phyloP scores from a whole-genome alignment of 2,329 filamentous ascomycete genomes.

The Aspergillus flavus region DNA sequence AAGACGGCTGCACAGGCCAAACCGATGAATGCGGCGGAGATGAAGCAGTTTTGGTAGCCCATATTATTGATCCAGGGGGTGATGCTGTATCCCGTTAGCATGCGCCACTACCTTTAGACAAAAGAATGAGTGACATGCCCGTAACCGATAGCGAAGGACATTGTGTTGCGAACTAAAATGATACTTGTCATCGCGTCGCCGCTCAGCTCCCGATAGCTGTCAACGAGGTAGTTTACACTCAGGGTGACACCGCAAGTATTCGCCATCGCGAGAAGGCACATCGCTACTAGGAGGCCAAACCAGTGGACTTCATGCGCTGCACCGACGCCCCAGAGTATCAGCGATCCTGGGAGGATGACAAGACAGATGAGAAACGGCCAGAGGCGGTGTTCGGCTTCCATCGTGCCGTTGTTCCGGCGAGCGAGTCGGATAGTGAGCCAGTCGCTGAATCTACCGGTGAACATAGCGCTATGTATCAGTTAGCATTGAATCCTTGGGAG shows the following conservation, averaged over 20 bases:
- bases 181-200: constrained; percentile 46
- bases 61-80: constrained; percentile 50
- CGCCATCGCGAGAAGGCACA: constrained; percentile 46
- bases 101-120: neutral
- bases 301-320: constrained; percentile 47
- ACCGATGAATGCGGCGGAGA: constrained; percentile 43
- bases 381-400: constrained; percentile 46
- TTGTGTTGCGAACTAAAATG: constrained; percentile 52
- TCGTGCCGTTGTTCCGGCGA: constrained; percentile 43
- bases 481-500: neutral
- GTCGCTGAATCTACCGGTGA: constrained; percentile 44
- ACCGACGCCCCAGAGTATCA: constrained; percentile 46
- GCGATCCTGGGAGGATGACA: constrained; percentile 36
- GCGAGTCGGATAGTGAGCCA: constrained; percentile 42
- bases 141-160: constrained; percentile 51
- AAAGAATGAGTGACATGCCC: constrained; percentile 28
- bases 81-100: constrained; percentile 33
- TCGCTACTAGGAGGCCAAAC: constrained; percentile 47
- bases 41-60: constrained; percentile 51
- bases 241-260: constrained; percentile 41
- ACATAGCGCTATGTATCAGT: constrained; percentile 32
- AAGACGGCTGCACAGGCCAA: constrained; percentile 41
- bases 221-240: constrained; percentile 45
- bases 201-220: constrained; percentile 44
- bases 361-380: constrained; percentile 43